Percentiles rank a stretch among this genome's conserved stretches.
phyloP scores from a whole-genome alignment of 2,329 filamentous ascomycete genomes.

The Colletotrichum spinosum region DNA sequence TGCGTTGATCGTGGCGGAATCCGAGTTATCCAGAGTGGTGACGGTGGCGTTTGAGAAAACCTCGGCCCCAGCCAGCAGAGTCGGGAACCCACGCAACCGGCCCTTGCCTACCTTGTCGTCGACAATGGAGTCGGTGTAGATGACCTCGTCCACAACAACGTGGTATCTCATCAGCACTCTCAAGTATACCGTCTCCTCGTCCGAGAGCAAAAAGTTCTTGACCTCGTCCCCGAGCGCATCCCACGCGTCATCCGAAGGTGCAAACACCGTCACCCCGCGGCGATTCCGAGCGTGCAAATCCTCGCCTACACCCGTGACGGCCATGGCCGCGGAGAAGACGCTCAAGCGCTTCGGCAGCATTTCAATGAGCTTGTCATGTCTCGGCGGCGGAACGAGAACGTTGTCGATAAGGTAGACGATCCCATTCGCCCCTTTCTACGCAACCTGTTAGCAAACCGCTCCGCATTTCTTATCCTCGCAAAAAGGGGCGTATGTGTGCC shows the following conservation, averaged over 20 bases:
- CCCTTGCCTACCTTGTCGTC: not conserved
- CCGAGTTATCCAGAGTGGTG: no score
- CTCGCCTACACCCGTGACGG: not conserved
- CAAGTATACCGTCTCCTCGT: not conserved
- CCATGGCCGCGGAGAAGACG: conserved; percentile 17
- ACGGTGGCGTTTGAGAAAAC: not conserved
- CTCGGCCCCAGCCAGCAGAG: not conserved
- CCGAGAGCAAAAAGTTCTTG: conserved; percentile 8
- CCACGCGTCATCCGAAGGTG: conserved; percentile 24
- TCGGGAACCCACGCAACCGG: not conserved
- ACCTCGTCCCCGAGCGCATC: not conserved
- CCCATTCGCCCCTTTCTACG: conserved; percentile 11
- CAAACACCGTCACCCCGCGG: conserved; percentile 18
- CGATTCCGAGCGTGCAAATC: not conserved
- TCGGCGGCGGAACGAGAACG: conserved; percentile 32
- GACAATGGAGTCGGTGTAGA: conserved; percentile 7
- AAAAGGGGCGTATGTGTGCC: no score
- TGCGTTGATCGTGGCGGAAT: not conserved
- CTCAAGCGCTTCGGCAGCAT: conserved; percentile 10
- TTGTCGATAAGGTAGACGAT: conserved; percentile 23
- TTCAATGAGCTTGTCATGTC: conserved; percentile 18
- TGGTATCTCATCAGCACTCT: conserved; percentile 25
- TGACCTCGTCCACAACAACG: not conserved
- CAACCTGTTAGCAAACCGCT: not conserved
- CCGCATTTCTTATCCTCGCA: no score